Evolutionary conservation across 371 early-diverging fungal genomes (phyloP).

Genomic region (Haplosporangium sp.): DNA sequence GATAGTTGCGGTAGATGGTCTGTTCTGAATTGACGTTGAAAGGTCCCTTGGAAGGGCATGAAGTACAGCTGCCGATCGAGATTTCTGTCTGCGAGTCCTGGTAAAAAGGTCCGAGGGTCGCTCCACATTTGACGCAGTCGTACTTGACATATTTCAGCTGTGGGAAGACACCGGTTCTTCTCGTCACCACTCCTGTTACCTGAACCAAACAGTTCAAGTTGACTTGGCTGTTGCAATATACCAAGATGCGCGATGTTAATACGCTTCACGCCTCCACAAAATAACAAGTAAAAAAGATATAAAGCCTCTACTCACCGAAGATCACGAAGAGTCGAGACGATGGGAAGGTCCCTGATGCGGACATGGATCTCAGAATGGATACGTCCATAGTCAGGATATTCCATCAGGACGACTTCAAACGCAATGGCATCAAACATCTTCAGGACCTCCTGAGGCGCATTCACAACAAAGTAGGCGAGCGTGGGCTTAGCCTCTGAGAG

Average conservation of each 20-base stretch:
- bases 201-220: slow-evolving; percentile 96
- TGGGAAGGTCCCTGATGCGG: slow-evolving; percentile 93
- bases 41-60: slow-evolving; percentile 96
- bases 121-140: slow-evolving; percentile 96
- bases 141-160: slow-evolving; percentile 98
- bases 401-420: slow-evolving; percentile 85
- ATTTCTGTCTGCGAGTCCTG: slow-evolving; percentile 92
- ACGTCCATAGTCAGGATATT: slow-evolving; percentile 93
- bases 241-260: too few species aligned
- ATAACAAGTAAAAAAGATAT: slow-evolving; percentile 2
- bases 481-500: slow-evolving; percentile 79
- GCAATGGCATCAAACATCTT: slow-evolving; percentile 96
- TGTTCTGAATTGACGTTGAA: slow-evolving; percentile 93
- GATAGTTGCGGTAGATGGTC: slow-evolving; percentile 98
- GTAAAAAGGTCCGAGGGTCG: slow-evolving; percentile 95
- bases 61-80: slow-evolving; percentile 89
- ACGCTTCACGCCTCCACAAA: too few species aligned
- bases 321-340: slow-evolving; percentile 88
- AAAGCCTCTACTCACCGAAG: slow-evolving; percentile 69
- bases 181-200: slow-evolving; percentile 96
- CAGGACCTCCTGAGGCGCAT: slow-evolving; percentile 89
- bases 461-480: slow-evolving; percentile 88
- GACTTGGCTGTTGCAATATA: slow-evolving; percentile 63
- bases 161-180: slow-evolving; percentile 96
- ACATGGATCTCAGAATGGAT: slow-evolving; percentile 96